Percentiles rank a stretch among this genome's conserved stretches.
phyloP scores from a whole-genome alignment of 192 early-diverging fungal species.

The Backusella liffmaniae region DNA sequence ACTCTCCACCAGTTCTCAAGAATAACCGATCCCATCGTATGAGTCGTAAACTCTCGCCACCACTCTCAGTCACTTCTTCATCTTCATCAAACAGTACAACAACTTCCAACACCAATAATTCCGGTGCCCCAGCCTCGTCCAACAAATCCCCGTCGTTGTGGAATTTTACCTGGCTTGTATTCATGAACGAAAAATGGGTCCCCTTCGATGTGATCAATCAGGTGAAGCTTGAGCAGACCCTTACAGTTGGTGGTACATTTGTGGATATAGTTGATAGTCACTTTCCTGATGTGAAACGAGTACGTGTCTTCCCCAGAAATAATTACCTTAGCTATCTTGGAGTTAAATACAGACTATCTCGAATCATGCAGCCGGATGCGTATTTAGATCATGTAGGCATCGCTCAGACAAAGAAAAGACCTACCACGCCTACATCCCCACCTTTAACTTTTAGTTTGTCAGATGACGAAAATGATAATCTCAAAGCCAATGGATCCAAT shows the following conservation, averaged over 20 bases:
- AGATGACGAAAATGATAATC: slow-evolving; percentile 1
- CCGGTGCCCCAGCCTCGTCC: not conserved
- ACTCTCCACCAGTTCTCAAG: not conserved
- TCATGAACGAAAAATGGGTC: slow-evolving; percentile 31
- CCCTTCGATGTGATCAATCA: slow-evolving; percentile 37
- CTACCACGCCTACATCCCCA: not conserved
- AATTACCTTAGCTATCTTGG: slow-evolving; percentile 39
- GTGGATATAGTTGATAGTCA: slow-evolving; percentile 34
- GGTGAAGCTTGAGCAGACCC: slow-evolving; percentile 31
- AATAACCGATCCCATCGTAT: not conserved
- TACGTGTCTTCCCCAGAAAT: slow-evolving; percentile 34
- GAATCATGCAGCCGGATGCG: slow-evolving; percentile 40
- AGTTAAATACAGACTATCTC: slow-evolving; percentile 36
- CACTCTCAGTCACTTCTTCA: not conserved
- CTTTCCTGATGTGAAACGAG: slow-evolving; percentile 33
- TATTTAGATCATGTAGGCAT: slow-evolving; percentile 31
- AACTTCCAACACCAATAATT: not conserved
- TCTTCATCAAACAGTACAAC: not conserved
- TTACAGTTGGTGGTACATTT: slow-evolving; percentile 34
- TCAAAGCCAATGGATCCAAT: not conserved
- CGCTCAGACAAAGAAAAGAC: slow-evolving; percentile 19
- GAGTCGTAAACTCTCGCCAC: not conserved
- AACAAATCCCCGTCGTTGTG: not conserved
- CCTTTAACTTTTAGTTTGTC: not conserved
- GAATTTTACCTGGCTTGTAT: slow-evolving; percentile 36